Percentiles rank a stretch among this genome's conserved stretches.
Conservation (phyloP, 2,329 filamentous ascomycete genomes). For the Calonectria crousiana region DNA sequence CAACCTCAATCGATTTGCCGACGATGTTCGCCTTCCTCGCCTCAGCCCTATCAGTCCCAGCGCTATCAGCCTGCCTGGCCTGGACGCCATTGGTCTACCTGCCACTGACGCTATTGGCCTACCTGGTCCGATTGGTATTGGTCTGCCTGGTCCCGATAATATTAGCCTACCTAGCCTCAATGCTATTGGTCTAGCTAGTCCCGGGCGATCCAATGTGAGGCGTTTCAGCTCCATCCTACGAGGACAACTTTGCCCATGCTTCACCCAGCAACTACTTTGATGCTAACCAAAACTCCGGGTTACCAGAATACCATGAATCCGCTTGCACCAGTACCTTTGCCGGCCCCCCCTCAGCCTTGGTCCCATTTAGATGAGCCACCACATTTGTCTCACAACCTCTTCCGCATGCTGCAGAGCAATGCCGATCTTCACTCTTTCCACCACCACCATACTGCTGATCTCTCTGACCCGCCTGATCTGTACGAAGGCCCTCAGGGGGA, state of each 20-base stretch:
- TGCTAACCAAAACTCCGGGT: background rate
- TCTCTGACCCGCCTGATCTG: constrained; percentile 81
- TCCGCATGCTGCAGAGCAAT: constrained; percentile 81
- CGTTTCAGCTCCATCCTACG: background rate
- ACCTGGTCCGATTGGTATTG: too few species aligned
- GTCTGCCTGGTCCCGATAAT: too few species aligned
- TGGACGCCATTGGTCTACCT: too few species aligned
- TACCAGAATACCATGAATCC: constrained; percentile 23
- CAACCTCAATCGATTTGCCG: background rate
- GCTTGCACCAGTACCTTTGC: too few species aligned
- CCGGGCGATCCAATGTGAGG: background rate
- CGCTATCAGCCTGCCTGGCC: too few species aligned
- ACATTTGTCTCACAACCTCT: constrained; percentile 77
- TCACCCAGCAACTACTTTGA: background rate
- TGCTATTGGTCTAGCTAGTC: background rate
- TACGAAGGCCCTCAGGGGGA: constrained; percentile 82
- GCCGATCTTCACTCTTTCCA: constrained; percentile 75
- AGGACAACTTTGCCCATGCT: background rate
- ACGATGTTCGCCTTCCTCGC: too few species aligned
- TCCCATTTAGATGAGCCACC: constrained; percentile 69
- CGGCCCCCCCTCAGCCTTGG: too few species aligned
- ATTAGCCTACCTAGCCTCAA: too few species aligned
- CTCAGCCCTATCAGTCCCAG: too few species aligned
- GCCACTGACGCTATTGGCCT: too few species aligned
- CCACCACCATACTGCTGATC: constrained; percentile 77